Base-by-base conservation (phyloP, 192 early-diverging fungal genomes). In the Backusella westeae region DNA sequence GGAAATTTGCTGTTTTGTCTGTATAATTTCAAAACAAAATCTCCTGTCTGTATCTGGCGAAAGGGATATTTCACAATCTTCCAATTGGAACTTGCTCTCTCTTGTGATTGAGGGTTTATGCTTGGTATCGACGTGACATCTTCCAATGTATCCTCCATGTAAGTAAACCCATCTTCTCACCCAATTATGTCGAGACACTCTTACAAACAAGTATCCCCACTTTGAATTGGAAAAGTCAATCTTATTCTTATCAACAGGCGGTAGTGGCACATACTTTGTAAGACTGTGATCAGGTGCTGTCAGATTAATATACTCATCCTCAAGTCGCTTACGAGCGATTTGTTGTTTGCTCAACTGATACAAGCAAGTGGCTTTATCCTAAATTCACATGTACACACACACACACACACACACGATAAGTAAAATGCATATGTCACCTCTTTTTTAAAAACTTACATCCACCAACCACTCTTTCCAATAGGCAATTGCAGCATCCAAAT, bases 121-220 rank as follows among this genome's bases (percentile, higher is more conserved):
- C 2, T 39, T 69, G 14, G 19, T 14, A 34, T 39, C 70, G 3
- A 84, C 71, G 21, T 81, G 81, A 34, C 76, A 75, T 29, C 78
- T 85, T 34, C 86, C 84, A 59, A 93, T 83, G 4, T 80, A 80
- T 9, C 88, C 88, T 23, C 91, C 87, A 52, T 88, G 84, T 19
- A 93, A 79, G 53, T 87, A 85, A 71, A 90, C 90, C 77, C 87
- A 93, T 46, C 84, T 84, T 29, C 89, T 82, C 19, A 76, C 72
- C 91, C 91, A 92, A 19, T 76, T 78, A 38, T 52, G 63, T 5
- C 82, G 59, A 6, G 77, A 75, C 56, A 81, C 80, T 14, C 81
- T 82, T 44, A 83, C 85, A 71, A 91, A 89, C 32, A 92, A 78
- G 69, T 92, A 91, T 14, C 91, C 91, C 85, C 92, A 89, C 41